Evolutionary conservation across 192 early-diverging fungal genomes (phyloP).

Genomic region (Backusella westeae): DNA sequence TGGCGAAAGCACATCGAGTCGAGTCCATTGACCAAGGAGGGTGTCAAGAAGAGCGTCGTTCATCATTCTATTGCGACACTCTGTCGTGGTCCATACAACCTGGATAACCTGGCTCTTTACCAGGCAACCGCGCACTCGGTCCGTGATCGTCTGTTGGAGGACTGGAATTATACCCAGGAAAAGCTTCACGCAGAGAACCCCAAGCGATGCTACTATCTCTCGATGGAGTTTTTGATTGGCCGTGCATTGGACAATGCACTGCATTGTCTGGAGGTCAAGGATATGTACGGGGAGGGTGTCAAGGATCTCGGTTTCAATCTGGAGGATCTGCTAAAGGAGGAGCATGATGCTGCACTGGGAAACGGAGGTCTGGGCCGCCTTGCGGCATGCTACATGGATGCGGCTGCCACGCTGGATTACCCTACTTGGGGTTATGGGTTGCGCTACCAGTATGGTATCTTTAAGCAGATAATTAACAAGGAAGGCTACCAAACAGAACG

Average conservation of each 20-base stretch:
- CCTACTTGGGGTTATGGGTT: constrained; percentile 98
- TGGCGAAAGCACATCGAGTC: constrained; percentile 1
- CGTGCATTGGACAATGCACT: constrained; percentile 97
- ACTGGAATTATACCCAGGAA: constrained; percentile 73
- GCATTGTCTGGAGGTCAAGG: constrained; percentile 81
- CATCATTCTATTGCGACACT: constrained; percentile 88
- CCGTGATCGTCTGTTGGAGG: constrained; percentile 60
- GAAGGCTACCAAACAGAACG: constrained; percentile 96
- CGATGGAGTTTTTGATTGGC: constrained; percentile 96
- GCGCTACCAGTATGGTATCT: constrained; percentile 98
- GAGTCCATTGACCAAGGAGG: constrained; percentile 47
- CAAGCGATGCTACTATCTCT: constrained; percentile 97
- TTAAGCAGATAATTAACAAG: constrained; percentile 86
- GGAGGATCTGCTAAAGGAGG: constrained; percentile 92
- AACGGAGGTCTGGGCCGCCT: constrained; percentile 97
- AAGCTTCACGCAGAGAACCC: constrained; percentile 56
- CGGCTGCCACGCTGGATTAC: constrained; percentile 88
- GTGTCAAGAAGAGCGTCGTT: constrained; percentile 82
- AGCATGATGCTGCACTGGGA: constrained; percentile 94
- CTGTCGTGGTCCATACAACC: constrained; percentile 82
- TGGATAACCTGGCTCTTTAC: constrained; percentile 92
- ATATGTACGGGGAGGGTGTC: constrained; percentile 60
- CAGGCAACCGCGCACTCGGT: constrained; percentile 87
- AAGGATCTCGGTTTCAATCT: constrained; percentile 86
- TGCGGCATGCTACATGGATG: constrained; percentile 98